Conservation (phyloP, 2,329 filamentous ascomycete species). For the Cladosporium sp. region DNA sequence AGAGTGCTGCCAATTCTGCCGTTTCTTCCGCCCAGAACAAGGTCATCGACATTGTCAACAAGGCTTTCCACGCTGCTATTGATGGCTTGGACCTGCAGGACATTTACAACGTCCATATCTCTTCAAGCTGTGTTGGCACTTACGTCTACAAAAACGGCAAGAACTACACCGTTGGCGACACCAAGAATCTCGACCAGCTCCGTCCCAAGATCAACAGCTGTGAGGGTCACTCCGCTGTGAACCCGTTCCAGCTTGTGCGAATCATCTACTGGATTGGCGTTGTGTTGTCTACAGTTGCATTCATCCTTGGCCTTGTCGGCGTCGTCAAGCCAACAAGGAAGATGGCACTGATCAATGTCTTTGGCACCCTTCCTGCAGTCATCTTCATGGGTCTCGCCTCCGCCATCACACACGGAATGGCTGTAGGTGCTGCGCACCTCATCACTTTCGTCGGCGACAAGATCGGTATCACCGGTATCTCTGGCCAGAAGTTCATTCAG, state of each 20-base stretch:
- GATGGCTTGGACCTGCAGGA: conserved; percentile 55
- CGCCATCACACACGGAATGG: conserved; percentile 69
- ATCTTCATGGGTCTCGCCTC: conserved; percentile 68
- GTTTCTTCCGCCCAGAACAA: conserved; percentile 39
- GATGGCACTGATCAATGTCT: conserved; percentile 50
- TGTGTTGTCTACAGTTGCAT: conserved; percentile 50
- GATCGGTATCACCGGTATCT: conserved; percentile 52
- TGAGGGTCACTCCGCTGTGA: conserved; percentile 54
- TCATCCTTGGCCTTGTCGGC: conserved; percentile 48
- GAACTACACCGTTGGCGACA: conserved; percentile 45
- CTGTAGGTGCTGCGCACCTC: conserved; percentile 52
- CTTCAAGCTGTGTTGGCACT: conserved; percentile 57
- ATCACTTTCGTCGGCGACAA: conserved; percentile 55
- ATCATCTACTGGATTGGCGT: conserved; percentile 61
- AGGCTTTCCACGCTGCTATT: conserved; percentile 42
- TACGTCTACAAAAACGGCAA: conserved; percentile 44
- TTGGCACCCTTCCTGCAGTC: conserved; percentile 52
- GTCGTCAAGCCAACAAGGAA: conserved; percentile 41
- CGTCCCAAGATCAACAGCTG: conserved; percentile 40
- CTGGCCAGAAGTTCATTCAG: conserved; percentile 56
- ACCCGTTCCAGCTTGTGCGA: conserved; percentile 60
- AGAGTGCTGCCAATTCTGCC: conserved; percentile 27
- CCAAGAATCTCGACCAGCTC: conserved; percentile 51
- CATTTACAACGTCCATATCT: conserved; percentile 62
- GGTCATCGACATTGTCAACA: conserved; percentile 44